A percentile compares a stretch with the other conserved stretches of the same genome.
phyloP scores from a whole-genome alignment of 257 asterid genomes.

The Thymus mandschuricus region DNA sequence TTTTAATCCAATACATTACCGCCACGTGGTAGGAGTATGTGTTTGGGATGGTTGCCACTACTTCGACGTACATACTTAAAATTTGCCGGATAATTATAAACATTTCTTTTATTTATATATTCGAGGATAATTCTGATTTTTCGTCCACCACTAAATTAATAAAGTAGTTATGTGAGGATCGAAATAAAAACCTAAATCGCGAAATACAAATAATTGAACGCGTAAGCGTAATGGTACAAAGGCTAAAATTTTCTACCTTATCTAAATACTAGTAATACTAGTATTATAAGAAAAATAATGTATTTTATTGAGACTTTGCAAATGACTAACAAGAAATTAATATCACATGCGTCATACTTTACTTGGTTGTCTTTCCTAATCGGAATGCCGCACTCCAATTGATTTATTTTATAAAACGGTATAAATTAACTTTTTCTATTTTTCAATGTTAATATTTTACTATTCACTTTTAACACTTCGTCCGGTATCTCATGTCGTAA shows the following conservation, averaged over 20 bases:
- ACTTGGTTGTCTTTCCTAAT: too few species aligned
- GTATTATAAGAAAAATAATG: background rate
- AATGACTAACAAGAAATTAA: too few species aligned
- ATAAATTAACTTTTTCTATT: too few species aligned
- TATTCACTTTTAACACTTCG: too few species aligned
- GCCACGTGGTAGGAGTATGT: conserved; percentile 26
- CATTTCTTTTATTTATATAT: background rate
- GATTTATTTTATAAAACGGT: too few species aligned
- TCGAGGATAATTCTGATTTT: too few species aligned
- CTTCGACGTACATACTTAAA: background rate
- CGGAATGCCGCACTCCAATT: too few species aligned
- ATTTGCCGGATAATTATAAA: background rate
- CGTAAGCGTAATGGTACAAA: background rate
- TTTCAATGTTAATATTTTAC: too few species aligned
- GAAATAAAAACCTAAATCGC: background rate
- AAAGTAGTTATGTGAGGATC: background rate
- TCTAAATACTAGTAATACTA: background rate
- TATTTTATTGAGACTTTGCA: too few species aligned
- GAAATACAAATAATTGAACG: background rate
- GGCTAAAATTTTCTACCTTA: background rate
- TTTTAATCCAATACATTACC: background rate
- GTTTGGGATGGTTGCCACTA: conserved; percentile 4
- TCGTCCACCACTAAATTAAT: too few species aligned
- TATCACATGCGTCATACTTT: too few species aligned
- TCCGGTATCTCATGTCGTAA: too few species aligned